Percentiles rank a stretch among this genome's conserved stretches.
Conservation (phyloP, 306 rosid genomes). For the Prunus persica region DNA sequence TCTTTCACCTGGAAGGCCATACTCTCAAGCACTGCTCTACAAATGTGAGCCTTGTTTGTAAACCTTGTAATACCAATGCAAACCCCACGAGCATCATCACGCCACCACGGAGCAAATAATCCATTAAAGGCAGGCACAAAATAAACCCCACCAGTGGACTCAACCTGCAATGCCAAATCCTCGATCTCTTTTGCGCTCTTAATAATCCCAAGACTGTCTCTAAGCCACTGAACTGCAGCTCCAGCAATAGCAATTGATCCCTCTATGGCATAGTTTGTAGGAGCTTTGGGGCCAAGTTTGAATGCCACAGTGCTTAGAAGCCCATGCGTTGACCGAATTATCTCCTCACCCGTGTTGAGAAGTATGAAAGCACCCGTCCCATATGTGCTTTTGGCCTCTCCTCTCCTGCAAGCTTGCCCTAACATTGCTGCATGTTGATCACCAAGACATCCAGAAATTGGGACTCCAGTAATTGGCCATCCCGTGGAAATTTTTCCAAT, state of each 20-base stretch:
- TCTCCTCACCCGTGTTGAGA: constrained; percentile 69
- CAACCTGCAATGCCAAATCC: constrained; percentile 60
- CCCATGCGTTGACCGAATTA: constrained; percentile 60
- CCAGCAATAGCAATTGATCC: constrained; percentile 98
- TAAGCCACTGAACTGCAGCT: constrained; percentile 98
- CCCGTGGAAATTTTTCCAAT: constrained; percentile 59
- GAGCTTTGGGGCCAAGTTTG: constrained; percentile 71
- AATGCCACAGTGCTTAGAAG: constrained; percentile 76
- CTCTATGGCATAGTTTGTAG: constrained; percentile 76
- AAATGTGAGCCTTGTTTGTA: constrained; percentile 80
- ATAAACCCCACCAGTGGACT: constrained; percentile 69
- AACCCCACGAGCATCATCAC: constrained; percentile 96
- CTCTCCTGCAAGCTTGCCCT: constrained; percentile 73
- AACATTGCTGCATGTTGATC: constrained; percentile 97
- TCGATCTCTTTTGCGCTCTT: constrained; percentile 64
- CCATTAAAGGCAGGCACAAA: constrained; percentile 96
- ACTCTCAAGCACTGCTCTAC: constrained; percentile 91
- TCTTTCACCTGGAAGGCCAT: constrained; percentile 88
- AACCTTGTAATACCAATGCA: constrained; percentile 74
- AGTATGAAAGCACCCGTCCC: constrained; percentile 95
- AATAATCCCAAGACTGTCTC: constrained; percentile 77
- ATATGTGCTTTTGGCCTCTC: constrained; percentile 90
- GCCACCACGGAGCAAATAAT: constrained; percentile 96
- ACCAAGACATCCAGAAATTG: constrained; percentile 83
- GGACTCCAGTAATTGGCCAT: constrained; percentile 79